Evolutionary conservation across 2,329 filamentous ascomycete genomes (phyloP).

Genomic region (Clonostachys chloroleuca): DNA sequence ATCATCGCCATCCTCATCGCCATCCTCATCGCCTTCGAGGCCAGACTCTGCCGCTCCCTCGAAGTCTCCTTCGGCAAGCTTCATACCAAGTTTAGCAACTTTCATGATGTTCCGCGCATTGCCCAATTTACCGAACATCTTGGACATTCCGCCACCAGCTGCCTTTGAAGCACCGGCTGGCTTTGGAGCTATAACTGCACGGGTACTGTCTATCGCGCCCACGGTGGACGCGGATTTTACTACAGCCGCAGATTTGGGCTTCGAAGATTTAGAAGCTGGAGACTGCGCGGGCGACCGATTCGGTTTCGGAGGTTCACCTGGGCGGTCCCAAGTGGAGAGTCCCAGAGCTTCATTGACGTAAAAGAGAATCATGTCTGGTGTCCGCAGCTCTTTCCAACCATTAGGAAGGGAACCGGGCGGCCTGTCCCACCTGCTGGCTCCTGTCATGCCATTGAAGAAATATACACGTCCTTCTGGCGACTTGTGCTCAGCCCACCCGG

Average conservation of each 20-base stretch:
- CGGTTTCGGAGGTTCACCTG: constrained; percentile 13
- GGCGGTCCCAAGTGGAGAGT: constrained; percentile 17
- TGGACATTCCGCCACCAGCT: constrained; percentile 5
- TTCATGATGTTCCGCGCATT: constrained; percentile 16
- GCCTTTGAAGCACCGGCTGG: background rate
- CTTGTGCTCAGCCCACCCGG: constrained; percentile 15
- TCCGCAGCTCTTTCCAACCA: constrained; percentile 16
- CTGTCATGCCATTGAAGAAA: constrained; percentile 13
- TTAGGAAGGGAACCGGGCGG: constrained; percentile 11
- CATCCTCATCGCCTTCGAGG: constrained; percentile 4
- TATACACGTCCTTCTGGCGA: constrained; percentile 13
- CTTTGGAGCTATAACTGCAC: background rate
- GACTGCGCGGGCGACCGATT: background rate
- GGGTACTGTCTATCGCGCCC: background rate
- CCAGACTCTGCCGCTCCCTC: constrained; percentile 2
- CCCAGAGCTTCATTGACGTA: constrained; percentile 16
- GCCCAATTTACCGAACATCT: constrained; percentile 15
- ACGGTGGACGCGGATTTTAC: background rate
- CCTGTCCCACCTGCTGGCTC: constrained; percentile 13
- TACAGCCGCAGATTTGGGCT: background rate
- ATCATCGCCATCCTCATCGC: background rate
- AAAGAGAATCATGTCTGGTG: constrained; percentile 14
- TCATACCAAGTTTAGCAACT: constrained; percentile 5
- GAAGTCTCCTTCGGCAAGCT: constrained; percentile 3
- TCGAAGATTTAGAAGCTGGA: background rate